Evolutionary conservation across 495 filamentous ascomycete genomes (phyloP).

Genomic region (Lasiosphaeria miniovina): DNA sequence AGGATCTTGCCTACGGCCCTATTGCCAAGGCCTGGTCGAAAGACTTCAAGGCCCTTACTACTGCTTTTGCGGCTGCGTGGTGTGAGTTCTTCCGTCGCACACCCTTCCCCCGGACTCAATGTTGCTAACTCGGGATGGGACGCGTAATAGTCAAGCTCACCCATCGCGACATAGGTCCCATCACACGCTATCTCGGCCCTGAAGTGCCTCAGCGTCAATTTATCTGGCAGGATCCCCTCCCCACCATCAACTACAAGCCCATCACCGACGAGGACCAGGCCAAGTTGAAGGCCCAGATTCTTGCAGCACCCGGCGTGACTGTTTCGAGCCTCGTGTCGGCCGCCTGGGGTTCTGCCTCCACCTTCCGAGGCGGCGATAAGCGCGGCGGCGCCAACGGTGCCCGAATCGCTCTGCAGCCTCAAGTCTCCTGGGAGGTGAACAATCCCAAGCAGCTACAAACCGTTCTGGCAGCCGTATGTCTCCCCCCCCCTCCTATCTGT

Average conservation of each 20-base stretch:
- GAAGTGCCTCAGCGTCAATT: conserved; percentile 62
- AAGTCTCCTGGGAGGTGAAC: conserved; percentile 66
- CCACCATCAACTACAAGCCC: conserved; percentile 51
- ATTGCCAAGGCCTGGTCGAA: conserved; percentile 63
- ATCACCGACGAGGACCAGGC: conserved; percentile 57
- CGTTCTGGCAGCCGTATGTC: conserved; percentile 54
- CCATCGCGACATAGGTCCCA: conserved; percentile 71
- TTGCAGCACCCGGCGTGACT: conserved; percentile 51
- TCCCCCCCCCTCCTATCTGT: neutral
- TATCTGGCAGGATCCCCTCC: conserved; percentile 65
- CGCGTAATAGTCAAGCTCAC: conserved; percentile 56
- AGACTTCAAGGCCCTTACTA: conserved; percentile 60
- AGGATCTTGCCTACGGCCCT: conserved; percentile 68
- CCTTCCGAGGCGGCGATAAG: conserved; percentile 73
- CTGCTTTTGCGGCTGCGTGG: conserved; percentile 67
- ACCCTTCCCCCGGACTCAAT: too few species aligned
- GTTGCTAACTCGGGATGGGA: neutral
- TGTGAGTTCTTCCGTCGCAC: conserved; percentile 22
- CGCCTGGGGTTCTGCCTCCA: conserved; percentile 68
- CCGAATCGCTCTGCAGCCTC: conserved; percentile 66
- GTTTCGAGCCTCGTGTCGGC: conserved; percentile 54
- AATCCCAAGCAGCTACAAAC: conserved; percentile 57
- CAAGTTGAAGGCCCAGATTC: conserved; percentile 61
- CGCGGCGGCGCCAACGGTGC: conserved; percentile 73
- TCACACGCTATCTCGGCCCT: conserved; percentile 63